Conservation (phyloP, 176 grass and related monocot genomes). For the Oryza longistaminata region DNA sequence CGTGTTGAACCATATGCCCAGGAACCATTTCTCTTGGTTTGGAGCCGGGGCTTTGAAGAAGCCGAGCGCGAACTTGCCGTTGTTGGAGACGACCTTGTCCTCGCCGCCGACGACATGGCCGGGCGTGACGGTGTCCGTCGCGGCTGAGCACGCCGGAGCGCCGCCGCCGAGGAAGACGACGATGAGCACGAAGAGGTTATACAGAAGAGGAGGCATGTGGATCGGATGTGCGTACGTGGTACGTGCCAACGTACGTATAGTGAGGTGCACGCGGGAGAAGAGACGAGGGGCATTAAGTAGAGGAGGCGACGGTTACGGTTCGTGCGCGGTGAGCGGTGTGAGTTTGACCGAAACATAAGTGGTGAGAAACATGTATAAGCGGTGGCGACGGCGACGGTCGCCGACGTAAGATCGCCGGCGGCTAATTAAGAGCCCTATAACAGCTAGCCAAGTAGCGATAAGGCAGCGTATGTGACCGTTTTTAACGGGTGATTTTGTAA, state of each 20-base stretch:
- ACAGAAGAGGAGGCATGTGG: background rate
- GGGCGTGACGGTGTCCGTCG: constrained; percentile 30
- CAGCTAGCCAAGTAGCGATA: no score
- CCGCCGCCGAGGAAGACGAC: background rate
- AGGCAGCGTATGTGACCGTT: no score
- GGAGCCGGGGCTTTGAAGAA: constrained; percentile 37
- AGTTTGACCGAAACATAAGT: no score
- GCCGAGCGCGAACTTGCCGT: constrained; percentile 46
- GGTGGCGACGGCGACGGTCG: no score
- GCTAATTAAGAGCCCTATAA: no score
- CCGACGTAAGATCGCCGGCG: no score
- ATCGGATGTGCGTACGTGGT: background rate
- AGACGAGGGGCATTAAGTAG: no score
- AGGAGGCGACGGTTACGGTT: no score
- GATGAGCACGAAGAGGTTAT: background rate
- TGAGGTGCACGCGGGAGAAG: no score
- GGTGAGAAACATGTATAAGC: no score
- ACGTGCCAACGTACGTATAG: no score
- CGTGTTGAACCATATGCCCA: constrained; percentile 54
- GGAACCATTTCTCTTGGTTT: constrained; percentile 28
- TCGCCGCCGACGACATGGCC: background rate
- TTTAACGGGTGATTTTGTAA: background rate
- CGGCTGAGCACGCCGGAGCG: background rate
- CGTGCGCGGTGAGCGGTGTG: no score
- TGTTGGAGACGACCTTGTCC: constrained; percentile 41